Percentiles rank a stretch among this genome's conserved stretches.
These are phyloP conservation scores for Perkinsela sp. DNA, from an alignment of 208 protist species.

Conservation along the genomic window DNA sequence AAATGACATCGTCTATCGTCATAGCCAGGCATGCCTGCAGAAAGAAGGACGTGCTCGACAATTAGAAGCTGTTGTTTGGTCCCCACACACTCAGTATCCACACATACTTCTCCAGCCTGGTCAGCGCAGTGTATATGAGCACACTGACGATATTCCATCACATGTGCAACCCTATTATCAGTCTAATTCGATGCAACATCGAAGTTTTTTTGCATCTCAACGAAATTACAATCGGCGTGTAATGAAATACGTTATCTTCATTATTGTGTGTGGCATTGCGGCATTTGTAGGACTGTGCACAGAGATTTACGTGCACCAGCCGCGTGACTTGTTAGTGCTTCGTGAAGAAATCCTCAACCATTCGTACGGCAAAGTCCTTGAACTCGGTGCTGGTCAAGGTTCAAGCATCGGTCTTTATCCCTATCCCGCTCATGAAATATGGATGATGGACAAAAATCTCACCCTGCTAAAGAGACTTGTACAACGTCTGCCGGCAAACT, in stretches of 20 bases:
- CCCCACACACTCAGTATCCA: conserved; percentile 27
- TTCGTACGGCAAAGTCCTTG: conserved; percentile 44
- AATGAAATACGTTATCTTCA: conserved; percentile 5
- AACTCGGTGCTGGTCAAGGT: conserved; percentile 47
- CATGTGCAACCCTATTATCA: conserved; percentile 58
- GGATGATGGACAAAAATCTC: conserved; percentile 40
- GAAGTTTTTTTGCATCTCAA: conserved; percentile 47
- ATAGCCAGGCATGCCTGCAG: conserved; percentile 1
- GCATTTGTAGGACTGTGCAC: not conserved
- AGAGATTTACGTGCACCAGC: conserved; percentile 42
- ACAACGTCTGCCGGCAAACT: conserved; percentile 33
- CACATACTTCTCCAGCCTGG: conserved; percentile 23
- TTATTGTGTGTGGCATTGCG: conserved; percentile 8
- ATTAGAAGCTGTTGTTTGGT: conserved; percentile 33
- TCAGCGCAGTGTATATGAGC: conserved; percentile 47
- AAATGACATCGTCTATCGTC: not conserved
- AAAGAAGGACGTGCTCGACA: conserved; percentile 26
- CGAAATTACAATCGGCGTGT: conserved; percentile 20
- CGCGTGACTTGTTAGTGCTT: conserved; percentile 30
- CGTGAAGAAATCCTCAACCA: conserved; percentile 45
- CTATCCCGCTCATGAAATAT: conserved; percentile 49
- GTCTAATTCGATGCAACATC: conserved; percentile 53
- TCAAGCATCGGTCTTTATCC: conserved; percentile 64
- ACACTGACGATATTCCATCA: conserved; percentile 46
- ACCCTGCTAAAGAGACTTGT: conserved; percentile 45